phyloP scores from a whole-genome alignment of 257 asterid genomes.

The Cordia subcordata region DNA sequence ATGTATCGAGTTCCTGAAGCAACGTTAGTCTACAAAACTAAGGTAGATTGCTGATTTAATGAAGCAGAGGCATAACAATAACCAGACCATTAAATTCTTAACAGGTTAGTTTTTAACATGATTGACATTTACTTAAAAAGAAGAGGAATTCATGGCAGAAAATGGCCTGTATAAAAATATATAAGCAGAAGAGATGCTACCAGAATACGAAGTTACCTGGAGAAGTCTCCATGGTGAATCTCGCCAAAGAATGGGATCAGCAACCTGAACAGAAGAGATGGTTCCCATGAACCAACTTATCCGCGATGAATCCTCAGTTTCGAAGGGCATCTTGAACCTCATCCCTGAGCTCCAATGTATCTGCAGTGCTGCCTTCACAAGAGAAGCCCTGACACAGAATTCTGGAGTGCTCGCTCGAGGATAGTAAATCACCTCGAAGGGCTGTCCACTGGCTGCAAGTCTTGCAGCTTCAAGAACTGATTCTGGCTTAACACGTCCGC shows the following conservation, averaged over 20 bases:
- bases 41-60: too few relatives aligned
- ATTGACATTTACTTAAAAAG: too few relatives aligned
- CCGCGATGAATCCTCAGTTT: constrained; percentile 87
- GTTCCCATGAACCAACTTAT: constrained; percentile 98
- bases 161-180: too few relatives aligned
- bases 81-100: too few relatives aligned
- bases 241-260: constrained; percentile 84
- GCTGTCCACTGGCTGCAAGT: constrained; percentile 61
- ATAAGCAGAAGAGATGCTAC: too few relatives aligned
- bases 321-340: constrained; percentile 92
- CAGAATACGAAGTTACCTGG: constrained; percentile 37
- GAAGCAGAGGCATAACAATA: too few relatives aligned
- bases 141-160: too few relatives aligned
- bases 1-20: too few relatives aligned
- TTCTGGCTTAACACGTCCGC: constrained; percentile 60
- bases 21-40: too few relatives aligned
- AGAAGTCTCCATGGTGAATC: constrained; percentile 98
- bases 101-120: too few relatives aligned
- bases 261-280: constrained; percentile 62
- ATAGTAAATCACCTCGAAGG: constrained; percentile 76
- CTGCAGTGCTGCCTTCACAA: constrained; percentile 66
- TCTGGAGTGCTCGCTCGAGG: constrained; percentile 91
- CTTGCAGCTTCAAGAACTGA: constrained; percentile 68
- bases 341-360: constrained; percentile 77
- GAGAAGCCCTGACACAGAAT: constrained; percentile 74